Evolutionary conservation across 768 basidiomycete genomes (phyloP).

Genomic region (Pulveroboletus frians): DNA sequence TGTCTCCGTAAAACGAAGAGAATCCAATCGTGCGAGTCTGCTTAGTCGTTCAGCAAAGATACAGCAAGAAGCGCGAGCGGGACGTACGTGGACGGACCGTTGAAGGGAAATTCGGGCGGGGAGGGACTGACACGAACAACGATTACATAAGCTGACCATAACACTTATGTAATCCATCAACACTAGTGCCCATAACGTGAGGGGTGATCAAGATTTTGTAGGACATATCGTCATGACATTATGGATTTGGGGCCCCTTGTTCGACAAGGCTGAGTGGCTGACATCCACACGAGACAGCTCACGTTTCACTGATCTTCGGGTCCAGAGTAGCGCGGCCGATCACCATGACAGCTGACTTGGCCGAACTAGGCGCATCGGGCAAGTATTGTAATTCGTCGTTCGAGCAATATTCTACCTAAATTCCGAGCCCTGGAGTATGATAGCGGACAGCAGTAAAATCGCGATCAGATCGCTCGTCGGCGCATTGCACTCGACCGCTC

Average conservation of each 20-base stretch:
- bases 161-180: conserved; percentile 8
- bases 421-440: not conserved
- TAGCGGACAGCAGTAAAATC: conserved; percentile 9
- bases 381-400: conserved; percentile 6
- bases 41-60: not conserved
- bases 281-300: not conserved
- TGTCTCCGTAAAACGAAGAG: not conserved
- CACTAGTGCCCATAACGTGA: not conserved
- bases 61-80: not conserved
- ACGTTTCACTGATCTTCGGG: conserved; percentile 12
- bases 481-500: conserved; percentile 9
- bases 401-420: conserved; percentile 13
- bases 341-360: conserved; percentile 15
- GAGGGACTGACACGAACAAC: not conserved
- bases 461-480: conserved; percentile 25
- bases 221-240: not conserved
- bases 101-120: not conserved
- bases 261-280: conserved; percentile 1
- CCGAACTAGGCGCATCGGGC: conserved; percentile 16
- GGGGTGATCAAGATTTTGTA: not conserved
- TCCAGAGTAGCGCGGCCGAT: conserved; percentile 13
- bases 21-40: not conserved
- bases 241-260: not conserved
- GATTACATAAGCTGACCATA: conserved; percentile 11
- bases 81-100: conserved; percentile 5